phyloP scores from a whole-genome alignment of 345 rosid species.

The Brassica juncea region DNA sequence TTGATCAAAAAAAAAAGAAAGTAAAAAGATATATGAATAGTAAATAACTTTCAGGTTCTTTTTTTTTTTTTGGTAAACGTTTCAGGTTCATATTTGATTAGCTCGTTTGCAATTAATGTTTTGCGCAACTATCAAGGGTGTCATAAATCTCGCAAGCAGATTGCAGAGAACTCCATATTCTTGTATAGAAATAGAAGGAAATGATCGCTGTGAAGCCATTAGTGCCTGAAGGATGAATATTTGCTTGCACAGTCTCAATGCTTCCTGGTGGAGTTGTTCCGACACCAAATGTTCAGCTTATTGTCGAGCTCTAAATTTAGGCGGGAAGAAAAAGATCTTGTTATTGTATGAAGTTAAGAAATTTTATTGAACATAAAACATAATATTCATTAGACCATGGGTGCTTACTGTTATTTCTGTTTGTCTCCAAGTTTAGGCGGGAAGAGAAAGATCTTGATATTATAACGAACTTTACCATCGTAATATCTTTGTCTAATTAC shows the following conservation, averaged over 20 bases:
- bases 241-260: slow-evolving; percentile 38
- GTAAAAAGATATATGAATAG: neutral
- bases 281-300: slow-evolving; percentile 46
- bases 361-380: too few species aligned
- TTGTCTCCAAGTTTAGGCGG: neutral
- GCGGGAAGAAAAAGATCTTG: slow-evolving; percentile 18
- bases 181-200: slow-evolving; percentile 45
- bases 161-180: slow-evolving; percentile 53
- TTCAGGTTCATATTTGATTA: slow-evolving; percentile 48
- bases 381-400: neutral
- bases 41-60: neutral
- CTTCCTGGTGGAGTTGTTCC: slow-evolving; percentile 35
- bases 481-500: neutral
- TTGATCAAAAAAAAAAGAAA: too few species aligned
- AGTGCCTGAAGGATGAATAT: slow-evolving; percentile 42
- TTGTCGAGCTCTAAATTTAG: slow-evolving; percentile 17
- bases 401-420: neutral
- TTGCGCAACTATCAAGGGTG: slow-evolving; percentile 44
- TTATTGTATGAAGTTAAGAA: neutral
- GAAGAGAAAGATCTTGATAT: neutral
- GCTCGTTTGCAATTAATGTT: slow-evolving; percentile 37
- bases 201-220: slow-evolving; percentile 44
- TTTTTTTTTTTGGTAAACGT: too few species aligned
- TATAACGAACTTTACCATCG: neutral
- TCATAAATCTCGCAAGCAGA: slow-evolving; percentile 56